Percentiles rank a stretch among this genome's conserved stretches.
Evolutionary conservation across 108 stramenopile genomes (phyloP).

Genomic region (Pseudonitzschia multiseries): DNA sequence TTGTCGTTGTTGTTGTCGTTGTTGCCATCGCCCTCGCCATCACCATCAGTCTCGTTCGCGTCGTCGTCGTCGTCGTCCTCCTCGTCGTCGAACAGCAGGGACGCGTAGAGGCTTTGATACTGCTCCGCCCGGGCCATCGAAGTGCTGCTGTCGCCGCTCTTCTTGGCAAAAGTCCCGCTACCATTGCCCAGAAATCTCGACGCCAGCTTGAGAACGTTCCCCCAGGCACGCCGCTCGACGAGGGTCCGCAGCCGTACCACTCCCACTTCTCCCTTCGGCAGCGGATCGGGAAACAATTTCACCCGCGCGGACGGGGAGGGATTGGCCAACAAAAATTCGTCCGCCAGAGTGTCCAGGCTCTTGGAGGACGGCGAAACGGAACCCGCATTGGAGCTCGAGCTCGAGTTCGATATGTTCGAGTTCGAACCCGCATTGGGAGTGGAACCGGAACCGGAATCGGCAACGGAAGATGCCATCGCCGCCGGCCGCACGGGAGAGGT

Average conservation of each 20-base stretch:
- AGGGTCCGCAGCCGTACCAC: constrained; percentile 40
- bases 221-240: constrained; percentile 75
- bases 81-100: constrained; percentile 19
- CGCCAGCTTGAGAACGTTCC: constrained; percentile 61
- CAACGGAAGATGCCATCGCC: too few relatives aligned
- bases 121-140: not conserved
- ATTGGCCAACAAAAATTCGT: constrained; percentile 43
- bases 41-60: constrained; percentile 1
- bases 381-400: too few relatives aligned
- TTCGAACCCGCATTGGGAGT: too few relatives aligned
- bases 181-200: constrained; percentile 29
- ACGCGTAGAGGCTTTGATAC: constrained; percentile 39
- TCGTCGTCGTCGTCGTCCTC: not conserved
- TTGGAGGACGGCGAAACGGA: constrained; percentile 1
- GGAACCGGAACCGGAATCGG: too few relatives aligned
- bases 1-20: not conserved
- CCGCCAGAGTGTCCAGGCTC: constrained; percentile 39
- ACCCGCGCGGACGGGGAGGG: constrained; percentile 31
- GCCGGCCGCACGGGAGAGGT: too few relatives aligned
- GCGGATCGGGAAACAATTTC: constrained; percentile 43
- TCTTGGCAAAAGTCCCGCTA: not conserved
- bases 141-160: too few relatives aligned
- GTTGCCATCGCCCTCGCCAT: not conserved
- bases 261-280: constrained; percentile 31
- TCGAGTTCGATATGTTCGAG: too few relatives aligned